These are phyloP conservation scores for Bremia lactucae DNA, from an alignment of 352 stramenopile species.

Conservation along the genomic window DNA sequence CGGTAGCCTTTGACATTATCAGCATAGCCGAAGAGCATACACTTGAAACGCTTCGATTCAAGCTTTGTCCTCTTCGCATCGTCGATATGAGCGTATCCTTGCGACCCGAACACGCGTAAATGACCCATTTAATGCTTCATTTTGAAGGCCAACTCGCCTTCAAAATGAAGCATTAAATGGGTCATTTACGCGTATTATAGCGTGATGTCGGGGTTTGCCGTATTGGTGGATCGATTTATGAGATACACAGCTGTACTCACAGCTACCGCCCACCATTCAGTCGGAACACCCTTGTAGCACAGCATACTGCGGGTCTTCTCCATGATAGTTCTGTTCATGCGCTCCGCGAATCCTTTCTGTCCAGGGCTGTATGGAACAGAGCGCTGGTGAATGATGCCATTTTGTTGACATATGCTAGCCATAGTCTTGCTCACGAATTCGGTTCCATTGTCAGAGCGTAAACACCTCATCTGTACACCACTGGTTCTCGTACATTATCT, in stretches of 20 bases:
- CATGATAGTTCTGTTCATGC: neutral
- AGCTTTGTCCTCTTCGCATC: constrained; percentile 2
- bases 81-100: neutral
- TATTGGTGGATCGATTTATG: neutral
- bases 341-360: neutral
- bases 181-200: neutral
- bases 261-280: neutral
- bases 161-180: too few species aligned
- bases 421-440: neutral
- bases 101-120: neutral
- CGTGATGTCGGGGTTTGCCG: neutral
- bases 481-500: too few species aligned
- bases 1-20: constrained; percentile 1
- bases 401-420: too few species aligned
- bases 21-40: constrained; percentile 2
- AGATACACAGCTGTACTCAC: neutral
- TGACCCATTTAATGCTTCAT: too few species aligned
- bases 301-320: too few species aligned
- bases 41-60: neutral
- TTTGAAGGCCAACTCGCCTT: neutral
- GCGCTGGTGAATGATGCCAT: neutral
- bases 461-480: neutral
- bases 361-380: neutral
- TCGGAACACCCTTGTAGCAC: neutral
- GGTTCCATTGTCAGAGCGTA: neutral